Evolutionary conservation across 1,284 basidiomycete genomes (phyloP), one percentile per base, ranked within the genome.

Genomic region (Ganoderma boninense): DNA sequence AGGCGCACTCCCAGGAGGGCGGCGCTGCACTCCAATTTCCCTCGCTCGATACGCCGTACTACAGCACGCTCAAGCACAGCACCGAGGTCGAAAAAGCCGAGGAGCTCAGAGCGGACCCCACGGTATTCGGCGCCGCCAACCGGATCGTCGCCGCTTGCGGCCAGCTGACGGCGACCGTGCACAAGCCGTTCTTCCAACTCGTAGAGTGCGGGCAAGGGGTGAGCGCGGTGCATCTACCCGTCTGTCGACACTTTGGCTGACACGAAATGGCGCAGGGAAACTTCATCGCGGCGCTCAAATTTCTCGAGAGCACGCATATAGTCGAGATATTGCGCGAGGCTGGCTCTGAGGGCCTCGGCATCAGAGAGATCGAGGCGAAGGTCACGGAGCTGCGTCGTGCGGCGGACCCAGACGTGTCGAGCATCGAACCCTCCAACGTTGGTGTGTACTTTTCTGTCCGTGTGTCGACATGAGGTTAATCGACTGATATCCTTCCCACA

Each of bases 201-300:
- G 90, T 89, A 71, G 91, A 92, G 77, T 87, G 88, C 6, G 79
- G 83, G 13, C 90, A 91, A 87, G 86, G 83, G 52, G 91, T 92
- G 73, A 65, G 88, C 84, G 40, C 29, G n/a, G 38, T 35, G 35
- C 16, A 18, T 8, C 35, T 20, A 20, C 16, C 20, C 35, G n/a
- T 20, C 14, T 20, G 54, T 18, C 5, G 11, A 14, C 5, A 52
- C 13, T 26, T 26, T 13, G 1, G 4, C 13, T 52, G 23, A 52
- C 49, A 2, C 0, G 49, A 14, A 7, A 0, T 8, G 32, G 14
- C 23, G 2, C 42, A 92, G 91, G 92, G 90, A 74, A 89, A 91
- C 76, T 81, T 93, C 29, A 88, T 91, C 0, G 87, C 89, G 20
- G 91, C 90, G 75, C 81, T 93, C 77, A 86, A 91, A 32, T 83